A percentile compares a stretch with the other conserved stretches of the same genome.
Conservation (phyloP, 208 protist genomes). For the Leishmania mexicana region DNA sequence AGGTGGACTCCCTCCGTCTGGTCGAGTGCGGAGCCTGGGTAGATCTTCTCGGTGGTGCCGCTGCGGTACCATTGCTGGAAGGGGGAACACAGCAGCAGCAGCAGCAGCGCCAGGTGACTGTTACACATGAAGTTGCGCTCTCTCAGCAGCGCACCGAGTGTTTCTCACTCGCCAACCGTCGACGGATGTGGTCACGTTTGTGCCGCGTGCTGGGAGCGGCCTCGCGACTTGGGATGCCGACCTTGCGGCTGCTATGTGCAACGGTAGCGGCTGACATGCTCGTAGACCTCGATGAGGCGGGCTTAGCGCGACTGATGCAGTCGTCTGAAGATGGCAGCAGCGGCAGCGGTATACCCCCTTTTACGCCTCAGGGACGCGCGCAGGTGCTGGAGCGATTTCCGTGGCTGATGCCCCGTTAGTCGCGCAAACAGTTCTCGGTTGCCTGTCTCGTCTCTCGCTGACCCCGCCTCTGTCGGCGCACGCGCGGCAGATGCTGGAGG, state of each 20-base stretch:
- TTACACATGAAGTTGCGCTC: neutral
- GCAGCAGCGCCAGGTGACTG: neutral
- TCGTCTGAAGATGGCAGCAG: neutral
- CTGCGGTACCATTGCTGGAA: neutral
- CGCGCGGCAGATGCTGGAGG: neutral
- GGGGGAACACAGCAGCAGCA: neutral
- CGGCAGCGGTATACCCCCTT: slow-evolving; percentile 19
- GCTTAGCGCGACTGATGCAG: slow-evolving; percentile 37
- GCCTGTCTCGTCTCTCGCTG: neutral
- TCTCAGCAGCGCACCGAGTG: slow-evolving; percentile 1
- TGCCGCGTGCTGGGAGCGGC: slow-evolving; percentile 57
- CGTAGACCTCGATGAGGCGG: slow-evolving; percentile 44
- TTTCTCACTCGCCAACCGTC: slow-evolving; percentile 21
- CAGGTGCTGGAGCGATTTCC: slow-evolving; percentile 34
- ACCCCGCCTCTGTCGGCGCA: neutral
- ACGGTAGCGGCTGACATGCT: slow-evolving; percentile 65
- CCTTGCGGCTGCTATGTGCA: slow-evolving; percentile 51
- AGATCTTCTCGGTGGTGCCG: slow-evolving; percentile 29
- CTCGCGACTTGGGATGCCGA: slow-evolving; percentile 42
- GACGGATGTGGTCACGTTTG: slow-evolving; percentile 37
- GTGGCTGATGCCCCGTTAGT: slow-evolving; percentile 17
- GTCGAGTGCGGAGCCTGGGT: slow-evolving; percentile 50
- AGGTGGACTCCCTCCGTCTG: slow-evolving; percentile 13
- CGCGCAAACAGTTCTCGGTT: neutral
- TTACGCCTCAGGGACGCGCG: slow-evolving; percentile 47